phyloP scores from a whole-genome alignment of 2,329 filamentous ascomycete genomes.

The Blumeriella jaapii region DNA sequence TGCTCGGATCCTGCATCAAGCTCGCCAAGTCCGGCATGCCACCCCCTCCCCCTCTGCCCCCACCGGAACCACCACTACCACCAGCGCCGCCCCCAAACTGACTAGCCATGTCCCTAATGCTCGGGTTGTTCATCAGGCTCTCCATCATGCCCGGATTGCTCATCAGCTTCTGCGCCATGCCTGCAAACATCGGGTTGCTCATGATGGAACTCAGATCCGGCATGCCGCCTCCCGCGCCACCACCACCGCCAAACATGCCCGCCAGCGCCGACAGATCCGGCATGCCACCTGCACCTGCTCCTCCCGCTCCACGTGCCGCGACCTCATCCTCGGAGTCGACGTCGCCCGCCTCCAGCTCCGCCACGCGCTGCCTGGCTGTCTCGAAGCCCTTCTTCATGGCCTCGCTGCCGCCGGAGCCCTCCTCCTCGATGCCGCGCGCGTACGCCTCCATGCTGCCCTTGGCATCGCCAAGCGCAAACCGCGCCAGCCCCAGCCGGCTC shows the following conservation, averaged over 20 bases:
- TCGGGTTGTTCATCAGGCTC: constrained; percentile 90
- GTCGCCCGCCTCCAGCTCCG: constrained; percentile 54
- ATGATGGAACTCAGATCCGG: constrained; percentile 80
- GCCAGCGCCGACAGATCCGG: constrained; percentile 62
- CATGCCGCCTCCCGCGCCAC: constrained; percentile 63
- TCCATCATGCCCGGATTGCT: constrained; percentile 86
- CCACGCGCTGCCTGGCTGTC: constrained; percentile 79
- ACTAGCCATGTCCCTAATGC: constrained; percentile 76
- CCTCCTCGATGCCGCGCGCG: constrained; percentile 79
- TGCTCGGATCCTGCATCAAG: constrained; percentile 84
- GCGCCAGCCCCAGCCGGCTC: constrained; percentile 83
- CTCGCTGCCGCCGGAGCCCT: constrained; percentile 87
- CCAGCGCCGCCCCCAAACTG: constrained; percentile 48
- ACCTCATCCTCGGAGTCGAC: constrained; percentile 37
- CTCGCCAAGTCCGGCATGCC: constrained; percentile 81
- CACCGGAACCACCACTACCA: constrained; percentile 34
- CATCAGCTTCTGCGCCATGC: constrained; percentile 96
- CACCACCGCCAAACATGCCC: constrained; percentile 58
- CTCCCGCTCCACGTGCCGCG: constrained; percentile 37
- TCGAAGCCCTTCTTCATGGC: constrained; percentile 97
- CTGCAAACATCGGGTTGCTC: constrained; percentile 97
- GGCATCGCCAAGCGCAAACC: constrained; percentile 83
- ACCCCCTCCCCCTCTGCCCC: constrained; percentile 39
- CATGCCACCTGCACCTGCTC: constrained; percentile 42
- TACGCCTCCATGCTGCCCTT: constrained; percentile 93